A percentile compares a stretch with the other conserved stretches of the same genome.
Evolutionary conservation across 768 basidiomycete genomes (phyloP).

Genomic region (Crucibulum laeve): DNA sequence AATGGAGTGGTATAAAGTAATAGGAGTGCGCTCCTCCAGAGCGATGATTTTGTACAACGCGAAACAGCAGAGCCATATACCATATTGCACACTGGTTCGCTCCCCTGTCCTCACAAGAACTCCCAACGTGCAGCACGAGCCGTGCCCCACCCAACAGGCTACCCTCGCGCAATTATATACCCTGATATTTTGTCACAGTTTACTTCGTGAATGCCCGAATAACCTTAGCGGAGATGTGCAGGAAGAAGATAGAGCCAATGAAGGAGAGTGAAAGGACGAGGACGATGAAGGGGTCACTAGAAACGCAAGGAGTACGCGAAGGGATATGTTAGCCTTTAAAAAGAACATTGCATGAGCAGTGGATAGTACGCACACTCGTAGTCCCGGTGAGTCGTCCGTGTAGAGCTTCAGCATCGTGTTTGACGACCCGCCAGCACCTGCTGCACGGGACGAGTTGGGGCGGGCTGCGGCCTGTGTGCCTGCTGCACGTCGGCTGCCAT

Average conservation of each 20-base stretch:
- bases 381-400: conserved; percentile 96
- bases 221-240: conserved; percentile 94
- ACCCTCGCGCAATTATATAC: conserved; percentile 1
- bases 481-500: conserved; percentile 66
- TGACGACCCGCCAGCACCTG: conserved; percentile 93
- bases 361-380: conserved; percentile 79
- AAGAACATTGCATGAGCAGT: conserved; percentile 2
- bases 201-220: conserved; percentile 88
- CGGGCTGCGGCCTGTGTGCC: conserved; percentile 54
- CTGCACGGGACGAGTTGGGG: conserved; percentile 86
- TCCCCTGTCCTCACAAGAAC: conserved; percentile 5
- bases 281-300: conserved; percentile 93
- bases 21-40: conserved; percentile 19
- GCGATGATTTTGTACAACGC: conserved; percentile 32
- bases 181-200: conserved; percentile 7
- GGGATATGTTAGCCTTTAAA: conserved; percentile 2
- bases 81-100: conserved; percentile 9
- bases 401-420: conserved; percentile 99
- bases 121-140: not conserved
- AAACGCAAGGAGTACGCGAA: too few relatives aligned
- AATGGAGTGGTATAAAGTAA: conserved; percentile 27
- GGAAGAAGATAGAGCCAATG: conserved; percentile 98
- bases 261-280: conserved; percentile 93
- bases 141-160: not conserved
- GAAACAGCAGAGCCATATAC: conserved; percentile 25